These are phyloP conservation scores for Aspergillus proliferans DNA, from an alignment of 2,329 filamentous ascomycete genomes.

Conservation along the genomic window DNA sequence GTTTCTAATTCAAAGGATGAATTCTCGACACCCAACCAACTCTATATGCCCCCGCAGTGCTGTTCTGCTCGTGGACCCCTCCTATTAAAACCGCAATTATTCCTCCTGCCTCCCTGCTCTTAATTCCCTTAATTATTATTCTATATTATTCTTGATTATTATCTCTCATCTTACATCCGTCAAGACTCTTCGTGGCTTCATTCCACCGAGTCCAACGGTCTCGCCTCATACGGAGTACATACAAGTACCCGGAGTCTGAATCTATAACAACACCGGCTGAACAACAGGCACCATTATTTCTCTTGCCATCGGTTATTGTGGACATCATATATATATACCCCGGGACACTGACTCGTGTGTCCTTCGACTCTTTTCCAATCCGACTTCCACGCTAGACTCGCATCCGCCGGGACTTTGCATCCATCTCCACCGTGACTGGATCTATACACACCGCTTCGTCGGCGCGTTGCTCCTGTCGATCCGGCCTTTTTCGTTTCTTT, in stretches of 20 bases:
- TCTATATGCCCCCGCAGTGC: constrained; percentile 3
- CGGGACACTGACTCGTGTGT: neutral
- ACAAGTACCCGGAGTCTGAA: neutral
- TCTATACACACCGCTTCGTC: constrained; percentile 18
- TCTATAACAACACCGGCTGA: no score
- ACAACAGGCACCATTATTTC: constrained; percentile 2
- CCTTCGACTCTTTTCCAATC: no score
- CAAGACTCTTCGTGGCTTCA: constrained; percentile 3
- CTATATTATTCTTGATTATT: neutral
- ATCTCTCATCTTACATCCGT: neutral
- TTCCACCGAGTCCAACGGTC: neutral
- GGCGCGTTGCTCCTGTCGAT: constrained; percentile 8
- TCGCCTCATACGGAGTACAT: neutral
- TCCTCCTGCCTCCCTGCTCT: neutral
- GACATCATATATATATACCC: neutral
- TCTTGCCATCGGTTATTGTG: neutral
- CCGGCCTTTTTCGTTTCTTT: constrained; percentile 2
- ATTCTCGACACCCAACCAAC: constrained; percentile 2
- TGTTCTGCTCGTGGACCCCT: constrained; percentile 14
- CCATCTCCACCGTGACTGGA: constrained; percentile 12
- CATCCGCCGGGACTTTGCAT: neutral
- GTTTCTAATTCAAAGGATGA: neutral
- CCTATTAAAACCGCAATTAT: neutral
- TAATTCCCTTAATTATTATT: neutral
- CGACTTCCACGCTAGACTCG: no score